phyloP scores from a whole-genome alignment of 345 rosid species.

The Alliaria petiolata region DNA sequence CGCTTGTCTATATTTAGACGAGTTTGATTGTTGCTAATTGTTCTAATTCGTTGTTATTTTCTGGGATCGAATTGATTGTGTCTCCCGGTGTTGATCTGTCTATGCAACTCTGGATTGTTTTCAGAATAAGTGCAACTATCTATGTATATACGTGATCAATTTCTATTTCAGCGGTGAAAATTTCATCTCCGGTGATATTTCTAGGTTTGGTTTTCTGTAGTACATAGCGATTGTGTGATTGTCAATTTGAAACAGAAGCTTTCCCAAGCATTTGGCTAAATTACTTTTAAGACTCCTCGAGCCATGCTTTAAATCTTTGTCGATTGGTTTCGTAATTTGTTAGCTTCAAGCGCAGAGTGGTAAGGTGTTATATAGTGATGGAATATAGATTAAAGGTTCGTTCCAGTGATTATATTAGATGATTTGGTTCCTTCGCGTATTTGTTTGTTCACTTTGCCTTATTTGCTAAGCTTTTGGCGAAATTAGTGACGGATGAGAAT shows the following conservation, averaged over 20 bases:
- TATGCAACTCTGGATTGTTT: neutral
- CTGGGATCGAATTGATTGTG: conserved; percentile 3
- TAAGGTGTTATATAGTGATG: neutral
- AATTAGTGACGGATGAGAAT: neutral
- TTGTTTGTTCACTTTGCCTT: too few species aligned
- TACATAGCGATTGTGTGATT: neutral
- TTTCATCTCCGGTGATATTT: too few species aligned
- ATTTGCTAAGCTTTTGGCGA: neutral
- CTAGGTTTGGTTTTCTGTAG: too few species aligned
- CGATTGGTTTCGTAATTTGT: neutral
- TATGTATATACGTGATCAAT: too few species aligned
- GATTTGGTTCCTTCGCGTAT: neutral
- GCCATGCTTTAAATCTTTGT: too few species aligned
- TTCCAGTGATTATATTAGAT: neutral
- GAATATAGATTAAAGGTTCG: neutral
- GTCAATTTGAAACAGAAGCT: too few species aligned
- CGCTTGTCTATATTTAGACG: neutral
- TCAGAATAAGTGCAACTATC: too few species aligned
- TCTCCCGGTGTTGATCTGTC: conserved; percentile 1
- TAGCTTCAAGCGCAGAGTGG: neutral
- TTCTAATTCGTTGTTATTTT: neutral
- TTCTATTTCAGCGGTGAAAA: too few species aligned
- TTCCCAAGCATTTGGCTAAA: too few species aligned
- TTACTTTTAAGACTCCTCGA: too few species aligned
- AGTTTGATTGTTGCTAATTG: neutral